These are phyloP conservation scores for Emiliania huxleyi DNA, from an alignment of 78 protist genomes.

Conservation along the genomic window DNA sequence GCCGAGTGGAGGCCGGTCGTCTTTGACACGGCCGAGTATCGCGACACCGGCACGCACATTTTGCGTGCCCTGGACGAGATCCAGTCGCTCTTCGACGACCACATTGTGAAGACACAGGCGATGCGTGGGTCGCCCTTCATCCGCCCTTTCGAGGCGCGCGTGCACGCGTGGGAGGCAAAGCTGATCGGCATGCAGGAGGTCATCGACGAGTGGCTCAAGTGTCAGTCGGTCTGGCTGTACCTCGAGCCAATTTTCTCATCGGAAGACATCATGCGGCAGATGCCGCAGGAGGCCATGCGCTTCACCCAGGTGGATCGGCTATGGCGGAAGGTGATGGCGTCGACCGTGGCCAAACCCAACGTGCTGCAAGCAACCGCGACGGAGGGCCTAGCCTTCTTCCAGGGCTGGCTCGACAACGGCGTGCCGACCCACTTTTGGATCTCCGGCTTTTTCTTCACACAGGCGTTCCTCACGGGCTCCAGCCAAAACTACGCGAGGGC, in stretches of 20 bases:
- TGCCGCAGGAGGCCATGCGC: slow-evolving; percentile 59
- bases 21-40: slow-evolving; percentile 45
- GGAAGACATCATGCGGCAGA: slow-evolving; percentile 76
- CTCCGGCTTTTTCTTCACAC: slow-evolving; percentile 85
- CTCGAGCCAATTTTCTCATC: slow-evolving; percentile 78
- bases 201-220: slow-evolving; percentile 73
- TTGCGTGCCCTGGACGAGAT: slow-evolving; percentile 49
- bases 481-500: slow-evolving; percentile 72
- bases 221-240: slow-evolving; percentile 72
- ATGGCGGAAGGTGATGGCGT: slow-evolving; percentile 60
- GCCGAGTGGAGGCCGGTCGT: slow-evolving; percentile 61
- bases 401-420: slow-evolving; percentile 47
- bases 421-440: slow-evolving; percentile 63
- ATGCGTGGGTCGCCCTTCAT: slow-evolving; percentile 60
- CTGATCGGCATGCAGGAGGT: slow-evolving; percentile 53
- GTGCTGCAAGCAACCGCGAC: slow-evolving; percentile 63
- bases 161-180: slow-evolving; percentile 50
- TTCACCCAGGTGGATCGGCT: slow-evolving; percentile 60
- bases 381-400: slow-evolving; percentile 61
- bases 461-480: slow-evolving; percentile 76
- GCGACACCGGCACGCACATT: slow-evolving; percentile 41
- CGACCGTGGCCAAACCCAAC: slow-evolving; percentile 33
- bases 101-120: slow-evolving; percentile 64
- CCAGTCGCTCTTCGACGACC: slow-evolving; percentile 49
- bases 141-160: slow-evolving; percentile 48